These are phyloP conservation scores for Thraustochytrium striatum DNA, from an alignment of 352 stramenopile species.

Conservation along the genomic window DNA sequence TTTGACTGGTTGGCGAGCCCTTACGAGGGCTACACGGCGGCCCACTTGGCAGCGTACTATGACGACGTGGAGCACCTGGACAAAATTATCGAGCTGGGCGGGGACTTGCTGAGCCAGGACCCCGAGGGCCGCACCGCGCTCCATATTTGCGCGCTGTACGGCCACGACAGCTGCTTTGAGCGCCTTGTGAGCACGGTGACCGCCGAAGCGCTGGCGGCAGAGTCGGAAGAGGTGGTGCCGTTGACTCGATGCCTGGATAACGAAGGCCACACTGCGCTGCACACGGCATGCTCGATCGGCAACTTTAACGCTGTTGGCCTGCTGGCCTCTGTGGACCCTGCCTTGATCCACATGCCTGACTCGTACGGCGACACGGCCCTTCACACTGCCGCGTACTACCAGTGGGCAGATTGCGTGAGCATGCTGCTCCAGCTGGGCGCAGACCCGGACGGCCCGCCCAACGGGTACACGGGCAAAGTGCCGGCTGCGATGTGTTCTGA, in stretches of 20 bases:
- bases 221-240: no score
- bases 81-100: conserved; percentile 21
- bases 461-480: conserved; percentile 53
- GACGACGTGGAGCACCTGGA: conserved; percentile 4
- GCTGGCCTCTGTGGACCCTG: not conserved
- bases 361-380: conserved; percentile 30
- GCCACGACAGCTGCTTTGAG: conserved; percentile 29
- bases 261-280: conserved; percentile 21
- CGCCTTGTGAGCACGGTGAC: not conserved
- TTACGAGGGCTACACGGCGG: conserved; percentile 43
- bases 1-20: conserved; percentile 23
- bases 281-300: conserved; percentile 28
- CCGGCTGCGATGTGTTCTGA: conserved; percentile 52
- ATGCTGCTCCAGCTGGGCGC: conserved; percentile 46
- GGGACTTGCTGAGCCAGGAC: conserved; percentile 6
- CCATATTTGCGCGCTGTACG: conserved; percentile 36
- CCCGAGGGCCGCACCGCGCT: conserved; percentile 23
- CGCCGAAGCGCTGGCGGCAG: not conserved
- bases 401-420: not conserved
- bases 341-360: conserved; percentile 20
- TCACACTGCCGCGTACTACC: conserved; percentile 50
- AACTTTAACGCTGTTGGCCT: conserved; percentile 39
- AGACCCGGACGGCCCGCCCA: conserved; percentile 19
- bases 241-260: no score
- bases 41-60: conserved; percentile 37